Evolutionary conservation across 495 filamentous ascomycete species (phyloP).

Genomic region (Entonaema liquescens): DNA sequence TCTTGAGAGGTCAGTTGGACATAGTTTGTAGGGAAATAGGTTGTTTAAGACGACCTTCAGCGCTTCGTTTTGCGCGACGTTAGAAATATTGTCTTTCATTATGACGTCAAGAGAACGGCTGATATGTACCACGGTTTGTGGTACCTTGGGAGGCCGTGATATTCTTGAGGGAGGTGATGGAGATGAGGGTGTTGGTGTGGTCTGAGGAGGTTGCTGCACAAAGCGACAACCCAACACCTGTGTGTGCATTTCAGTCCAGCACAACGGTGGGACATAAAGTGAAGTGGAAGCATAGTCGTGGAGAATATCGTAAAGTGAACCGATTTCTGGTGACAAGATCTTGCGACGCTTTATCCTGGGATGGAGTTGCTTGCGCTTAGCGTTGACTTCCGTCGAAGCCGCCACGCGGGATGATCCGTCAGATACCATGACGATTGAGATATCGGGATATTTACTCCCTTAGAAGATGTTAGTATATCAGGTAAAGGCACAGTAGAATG

Average conservation of each 20-base stretch:
- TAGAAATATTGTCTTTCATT: conserved; percentile 20
- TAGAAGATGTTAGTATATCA: conserved; percentile 12
- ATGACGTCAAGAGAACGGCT: conserved; percentile 47
- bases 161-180: not conserved
- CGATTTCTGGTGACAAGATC: conserved; percentile 47
- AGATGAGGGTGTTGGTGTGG: conserved; percentile 42
- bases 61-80: conserved; percentile 41
- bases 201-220: conserved; percentile 43
- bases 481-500: not conserved
- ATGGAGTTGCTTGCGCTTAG: conserved; percentile 19
- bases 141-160: not conserved
- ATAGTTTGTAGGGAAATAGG: conserved; percentile 49
- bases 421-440: not conserved
- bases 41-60: conserved; percentile 48
- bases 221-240: conserved; percentile 53
- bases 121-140: conserved; percentile 43
- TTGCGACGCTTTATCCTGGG: conserved; percentile 14
- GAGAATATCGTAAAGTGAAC: conserved; percentile 59
- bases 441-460: not conserved
- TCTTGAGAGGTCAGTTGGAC: conserved; percentile 31
- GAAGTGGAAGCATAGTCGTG: conserved; percentile 51
- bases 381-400: not conserved
- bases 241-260: conserved; percentile 57
- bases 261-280: conserved; percentile 54
- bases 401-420: not conserved